phyloP scores from a whole-genome alignment of 2,329 filamentous ascomycete genomes.

The Helminthosporium solani region DNA sequence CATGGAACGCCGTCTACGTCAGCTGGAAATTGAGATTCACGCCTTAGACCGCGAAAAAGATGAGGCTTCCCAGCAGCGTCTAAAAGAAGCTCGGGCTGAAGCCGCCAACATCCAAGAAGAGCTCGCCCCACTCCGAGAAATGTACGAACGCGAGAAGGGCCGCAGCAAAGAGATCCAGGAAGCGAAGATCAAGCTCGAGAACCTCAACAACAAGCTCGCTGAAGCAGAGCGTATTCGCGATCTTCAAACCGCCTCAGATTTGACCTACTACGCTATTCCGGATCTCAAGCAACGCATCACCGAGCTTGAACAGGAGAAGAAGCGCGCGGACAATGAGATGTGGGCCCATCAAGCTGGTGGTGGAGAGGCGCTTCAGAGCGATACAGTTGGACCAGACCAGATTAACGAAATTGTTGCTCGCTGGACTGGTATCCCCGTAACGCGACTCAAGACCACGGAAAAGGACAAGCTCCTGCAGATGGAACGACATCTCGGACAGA shows the following conservation, averaged over 20 bases:
- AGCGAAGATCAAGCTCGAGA: constrained; percentile 91
- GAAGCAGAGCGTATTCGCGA: constrained; percentile 88
- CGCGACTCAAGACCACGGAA: constrained; percentile 87
- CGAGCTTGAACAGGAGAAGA: constrained; percentile 77
- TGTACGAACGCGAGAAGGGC: constrained; percentile 91
- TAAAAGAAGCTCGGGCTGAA: constrained; percentile 81
- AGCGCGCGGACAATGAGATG: constrained; percentile 70
- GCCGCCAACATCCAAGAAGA: constrained; percentile 95
- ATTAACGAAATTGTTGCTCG: constrained; percentile 98
- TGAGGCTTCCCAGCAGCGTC: constrained; percentile 80
- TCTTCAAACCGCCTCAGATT: constrained; percentile 82
- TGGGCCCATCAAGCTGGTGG: constrained; percentile 58
- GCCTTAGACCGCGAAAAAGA: constrained; percentile 92
- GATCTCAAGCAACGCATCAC: constrained; percentile 82
- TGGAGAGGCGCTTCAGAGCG: constrained; percentile 74
- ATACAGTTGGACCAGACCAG: constrained; percentile 92
- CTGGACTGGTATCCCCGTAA: constrained; percentile 98
- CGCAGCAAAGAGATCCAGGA: constrained; percentile 90
- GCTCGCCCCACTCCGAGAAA: constrained; percentile 84
- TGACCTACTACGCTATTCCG: constrained; percentile 96
- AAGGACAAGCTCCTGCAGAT: constrained; percentile 98
- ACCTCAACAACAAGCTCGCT: constrained; percentile 85
- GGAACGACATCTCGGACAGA: constrained; percentile 79
- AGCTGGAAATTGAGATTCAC: constrained; percentile 96
- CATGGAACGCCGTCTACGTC: constrained; percentile 82